Conservation (phyloP, 2,329 filamentous ascomycete genomes). For the Setomelanomma holmii region DNA sequence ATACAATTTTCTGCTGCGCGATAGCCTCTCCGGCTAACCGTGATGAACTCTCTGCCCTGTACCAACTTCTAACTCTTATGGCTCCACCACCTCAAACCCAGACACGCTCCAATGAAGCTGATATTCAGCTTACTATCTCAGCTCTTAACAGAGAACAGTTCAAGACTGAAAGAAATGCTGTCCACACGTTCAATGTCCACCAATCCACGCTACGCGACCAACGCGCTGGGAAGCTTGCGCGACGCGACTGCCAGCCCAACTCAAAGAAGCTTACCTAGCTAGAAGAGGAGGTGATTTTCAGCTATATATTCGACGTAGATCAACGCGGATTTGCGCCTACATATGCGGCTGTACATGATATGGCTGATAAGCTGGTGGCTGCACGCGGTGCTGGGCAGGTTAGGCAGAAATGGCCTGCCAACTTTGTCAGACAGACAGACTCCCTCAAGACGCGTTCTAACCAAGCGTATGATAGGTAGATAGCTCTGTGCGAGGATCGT, state of each 20-base stretch:
- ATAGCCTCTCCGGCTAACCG: too few species aligned
- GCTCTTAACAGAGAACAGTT: constrained; percentile 5
- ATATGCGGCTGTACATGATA: too few species aligned
- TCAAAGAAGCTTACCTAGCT: too few species aligned
- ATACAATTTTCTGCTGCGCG: too few species aligned
- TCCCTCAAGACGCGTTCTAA: too few species aligned
- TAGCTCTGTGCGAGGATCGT: background rate
- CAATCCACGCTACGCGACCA: constrained; percentile 5
- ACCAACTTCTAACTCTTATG: background rate
- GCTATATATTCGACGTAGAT: background rate
- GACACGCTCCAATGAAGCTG: constrained; percentile 1
- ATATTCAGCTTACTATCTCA: constrained; percentile 8
- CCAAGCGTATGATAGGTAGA: background rate
- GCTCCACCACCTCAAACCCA: background rate
- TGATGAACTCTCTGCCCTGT: too few species aligned
- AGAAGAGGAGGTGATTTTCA: background rate
- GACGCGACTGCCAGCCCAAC: constrained; percentile 16
- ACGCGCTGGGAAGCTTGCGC: constrained; percentile 8
- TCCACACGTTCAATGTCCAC: constrained; percentile 3
- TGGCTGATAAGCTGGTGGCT: too few species aligned
- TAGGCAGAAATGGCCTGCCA: too few species aligned
- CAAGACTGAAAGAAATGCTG: constrained; percentile 2
- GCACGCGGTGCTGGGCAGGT: too few species aligned
- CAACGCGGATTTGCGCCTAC: background rate
- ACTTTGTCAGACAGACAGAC: too few species aligned